phyloP scores from a whole-genome alignment of 331 rosid genomes.

The Rhamnella rubrinervis region DNA sequence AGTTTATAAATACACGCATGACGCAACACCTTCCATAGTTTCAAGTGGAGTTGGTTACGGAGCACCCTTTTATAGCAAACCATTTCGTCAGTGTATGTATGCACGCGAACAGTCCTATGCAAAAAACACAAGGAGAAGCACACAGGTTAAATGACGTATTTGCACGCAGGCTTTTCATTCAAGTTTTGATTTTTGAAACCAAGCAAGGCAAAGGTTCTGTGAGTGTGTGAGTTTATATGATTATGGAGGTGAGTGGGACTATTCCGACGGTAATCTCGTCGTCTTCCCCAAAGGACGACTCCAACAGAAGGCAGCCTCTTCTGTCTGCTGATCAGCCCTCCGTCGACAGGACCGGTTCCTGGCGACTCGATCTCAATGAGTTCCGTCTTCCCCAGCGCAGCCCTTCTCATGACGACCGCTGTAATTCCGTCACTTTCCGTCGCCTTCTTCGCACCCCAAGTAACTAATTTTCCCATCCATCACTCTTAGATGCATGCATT shows the following conservation, averaged over 20 bases:
- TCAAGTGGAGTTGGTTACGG: no score
- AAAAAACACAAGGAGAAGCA: no score
- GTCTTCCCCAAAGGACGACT: neutral
- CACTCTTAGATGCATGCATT: neutral
- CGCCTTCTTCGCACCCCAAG: slow-evolving; percentile 24
- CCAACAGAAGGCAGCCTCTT: slow-evolving; percentile 25
- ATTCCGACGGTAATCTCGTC: neutral
- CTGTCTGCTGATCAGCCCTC: slow-evolving; percentile 3
- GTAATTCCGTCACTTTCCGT: slow-evolving; percentile 14
- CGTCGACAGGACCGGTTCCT: neutral
- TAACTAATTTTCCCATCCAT: neutral
- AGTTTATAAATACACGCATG: no score
- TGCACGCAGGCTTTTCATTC: no score
- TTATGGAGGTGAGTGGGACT: slow-evolving; percentile 2
- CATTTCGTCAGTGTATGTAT: no score
- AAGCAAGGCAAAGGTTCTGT: no score
- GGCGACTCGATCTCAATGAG: slow-evolving; percentile 35
- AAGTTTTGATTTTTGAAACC: no score
- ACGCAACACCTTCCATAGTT: no score
- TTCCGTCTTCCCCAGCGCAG: slow-evolving; percentile 23
- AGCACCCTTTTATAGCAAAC: no score
- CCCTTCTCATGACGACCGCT: neutral
- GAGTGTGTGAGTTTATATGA: neutral
- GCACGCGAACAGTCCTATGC: no score
- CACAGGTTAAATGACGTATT: no score